Conservation (phyloP, 768 basidiomycete genomes). For the Psilocybe sp. region DNA sequence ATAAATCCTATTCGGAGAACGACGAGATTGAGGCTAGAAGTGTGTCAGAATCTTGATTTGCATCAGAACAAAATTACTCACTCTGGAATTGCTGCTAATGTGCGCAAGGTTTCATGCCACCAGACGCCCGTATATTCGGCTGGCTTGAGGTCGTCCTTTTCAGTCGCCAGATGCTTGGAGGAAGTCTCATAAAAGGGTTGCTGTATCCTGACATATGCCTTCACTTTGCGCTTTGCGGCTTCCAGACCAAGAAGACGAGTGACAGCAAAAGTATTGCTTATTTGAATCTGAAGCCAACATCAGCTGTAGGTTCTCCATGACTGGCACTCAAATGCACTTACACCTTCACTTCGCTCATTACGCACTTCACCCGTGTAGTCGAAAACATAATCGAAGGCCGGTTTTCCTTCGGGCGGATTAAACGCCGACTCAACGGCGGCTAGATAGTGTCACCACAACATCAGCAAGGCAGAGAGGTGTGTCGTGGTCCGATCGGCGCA, state of each 20-base stretch:
- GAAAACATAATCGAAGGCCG: conserved; percentile 78
- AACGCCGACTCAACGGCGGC: conserved; percentile 68
- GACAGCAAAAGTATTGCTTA: conserved; percentile 69
- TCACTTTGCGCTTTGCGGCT: conserved; percentile 75
- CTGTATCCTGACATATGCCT: conserved; percentile 75
- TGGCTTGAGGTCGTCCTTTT: conserved; percentile 76
- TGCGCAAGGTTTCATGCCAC: conserved; percentile 87
- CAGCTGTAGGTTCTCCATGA: conserved; percentile 9
- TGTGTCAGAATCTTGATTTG: neutral
- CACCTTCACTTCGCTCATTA: conserved; percentile 73
- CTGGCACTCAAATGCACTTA: conserved; percentile 27
- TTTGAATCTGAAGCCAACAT: conserved; percentile 57
- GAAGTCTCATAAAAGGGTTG: conserved; percentile 78
- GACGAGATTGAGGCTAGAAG: conserved; percentile 70
- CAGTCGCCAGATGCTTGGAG: conserved; percentile 61
- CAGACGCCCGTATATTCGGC: conserved; percentile 68
- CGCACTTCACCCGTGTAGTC: conserved; percentile 82
- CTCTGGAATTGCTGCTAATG: conserved; percentile 72
- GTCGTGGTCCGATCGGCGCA: conserved; percentile 31
- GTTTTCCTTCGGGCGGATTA: conserved; percentile 65
- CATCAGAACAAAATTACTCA: conserved; percentile 28
- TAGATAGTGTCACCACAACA: conserved; percentile 21
- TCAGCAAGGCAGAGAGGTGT: conserved; percentile 1
- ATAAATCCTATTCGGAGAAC: conserved; percentile 71
- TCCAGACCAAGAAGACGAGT: conserved; percentile 70